A percentile compares a stretch with the other conserved stretches of the same genome.
Conservation (phyloP, 306 rosid species). For the Prinsepia uniflora region DNA sequence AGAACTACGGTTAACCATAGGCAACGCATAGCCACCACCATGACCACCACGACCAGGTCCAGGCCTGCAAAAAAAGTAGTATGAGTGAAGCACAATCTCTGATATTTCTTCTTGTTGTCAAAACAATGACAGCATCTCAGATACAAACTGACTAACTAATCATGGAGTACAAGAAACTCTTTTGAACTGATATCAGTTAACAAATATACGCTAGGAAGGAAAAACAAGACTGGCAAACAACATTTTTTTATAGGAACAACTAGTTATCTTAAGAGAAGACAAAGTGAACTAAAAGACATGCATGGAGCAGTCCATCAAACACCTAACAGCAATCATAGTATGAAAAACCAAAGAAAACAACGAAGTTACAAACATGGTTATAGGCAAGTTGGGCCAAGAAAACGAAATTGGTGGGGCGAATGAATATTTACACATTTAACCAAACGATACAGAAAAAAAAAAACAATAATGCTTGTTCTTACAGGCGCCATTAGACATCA, state of each 20-base stretch:
- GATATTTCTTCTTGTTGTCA: neutral
- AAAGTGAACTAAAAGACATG: neutral
- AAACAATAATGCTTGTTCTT: neutral
- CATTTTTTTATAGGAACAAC: neutral
- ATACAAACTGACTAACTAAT: neutral
- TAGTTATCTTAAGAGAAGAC: neutral
- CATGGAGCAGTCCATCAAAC: neutral
- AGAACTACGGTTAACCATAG: conserved; percentile 43
- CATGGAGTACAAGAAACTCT: neutral
- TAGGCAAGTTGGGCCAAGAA: neutral
- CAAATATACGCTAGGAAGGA: neutral
- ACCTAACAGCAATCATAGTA: neutral
- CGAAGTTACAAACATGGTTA: too few relatives aligned
- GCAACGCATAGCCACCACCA: conserved; percentile 40
- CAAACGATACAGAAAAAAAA: neutral
- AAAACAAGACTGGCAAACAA: neutral
- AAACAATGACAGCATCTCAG: neutral
- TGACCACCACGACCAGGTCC: conserved; percentile 36
- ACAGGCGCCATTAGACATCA: neutral
- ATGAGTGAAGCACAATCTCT: conserved; percentile 15
- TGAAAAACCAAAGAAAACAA: neutral
- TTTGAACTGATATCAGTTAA: neutral
- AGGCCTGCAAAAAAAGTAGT: conserved; percentile 43
- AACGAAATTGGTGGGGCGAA: neutral
- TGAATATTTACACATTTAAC: neutral